Evolutionary conservation across 1,139 yeast genomes (phyloP), one percentile per base, ranked within the genome.

Genomic region (Saccharomycopsis hybrid): DNA sequence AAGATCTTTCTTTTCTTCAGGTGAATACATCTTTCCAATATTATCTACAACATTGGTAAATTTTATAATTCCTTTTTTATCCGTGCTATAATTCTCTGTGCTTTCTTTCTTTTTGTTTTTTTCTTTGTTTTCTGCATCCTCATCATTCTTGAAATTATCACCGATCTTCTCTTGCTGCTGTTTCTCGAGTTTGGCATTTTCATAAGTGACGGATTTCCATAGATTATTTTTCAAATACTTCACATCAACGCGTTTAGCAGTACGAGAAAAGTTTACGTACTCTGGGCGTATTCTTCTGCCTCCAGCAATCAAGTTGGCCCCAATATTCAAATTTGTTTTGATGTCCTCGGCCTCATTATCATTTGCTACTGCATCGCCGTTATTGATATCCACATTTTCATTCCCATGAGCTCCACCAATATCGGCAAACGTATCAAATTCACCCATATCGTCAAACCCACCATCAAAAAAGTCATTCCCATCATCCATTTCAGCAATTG

Each of bases 181-280:
- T 32, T 46, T 43, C 3, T 31, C 41, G 27, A 30, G 38, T 41
- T 46, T 41, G 38, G 44, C 49, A n/a, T 43, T 28, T 31, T 47
- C 50, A n/a, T 29, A 18, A 31, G 41, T 41, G n/a, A 78, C 69
- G 3, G 80, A 76, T 36, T 73, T 73, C 97, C 97, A 92, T 43
- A 92, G 62, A 61, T 88, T 88, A 55, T 85, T 87, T 66, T 92
- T 92, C 54, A 92, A 71, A 39, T 74, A 69, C 58, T 80, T 79
- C 43, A 92, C 86, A 62, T 92, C 95, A 25, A 92, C 96, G 57
- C 84, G 76, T 63, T 89, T 90, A 2, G 97, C 92, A 38, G 54
- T 52, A 33, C 55, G 33, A 1, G 97, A 86, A 60, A 82, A 89
- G 55, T 76, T 80, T 45, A 89, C 81, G 57, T 78, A 78, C 47